Base-by-base conservation (phyloP, 371 early-diverging fungal species). In the Saksenaea vasiformis region DNA sequence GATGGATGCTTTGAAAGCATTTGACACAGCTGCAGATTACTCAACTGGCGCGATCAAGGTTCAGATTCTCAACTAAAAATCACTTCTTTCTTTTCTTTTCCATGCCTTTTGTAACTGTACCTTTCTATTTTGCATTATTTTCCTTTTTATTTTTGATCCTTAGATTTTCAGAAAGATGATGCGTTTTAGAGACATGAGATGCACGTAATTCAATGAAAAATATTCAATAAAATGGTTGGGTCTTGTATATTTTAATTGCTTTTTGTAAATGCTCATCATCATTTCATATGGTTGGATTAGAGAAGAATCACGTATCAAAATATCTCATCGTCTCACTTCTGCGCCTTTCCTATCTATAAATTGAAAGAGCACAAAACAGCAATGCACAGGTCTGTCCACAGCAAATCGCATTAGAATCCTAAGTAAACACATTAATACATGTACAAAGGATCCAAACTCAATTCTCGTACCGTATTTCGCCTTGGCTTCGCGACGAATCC, bases 391-490 rank as follows among this genome's bases (percentile, higher is more conserved):
- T n/a, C n/a, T n/a, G n/a, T n/a, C n/a, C n/a, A n/a, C n/a, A n/a
- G n/a, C n/a, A n/a, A n/a, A n/a, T n/a, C 14, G 43, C 43, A 17
- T 41, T 41, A 41, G 14, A 41, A 41, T 3, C 43, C 43, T 41
- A 41, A 41, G 19, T 14, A 14, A 41, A 13, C 43, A 17, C 43
- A 41, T 41, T 41, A n/a, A 14, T 41, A 0, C 13, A 2, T n/a
- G 9, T 4, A 14, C 3, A 41, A 14, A 13, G 13, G 1, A 41
- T 38, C 43, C 13, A 41, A n/a, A 17, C 43, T 1, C 15, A n/a
- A n/a, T n/a, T n/a, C 39, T 58, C 66, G 59, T 73, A 64, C 93
- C 92, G 67, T 93, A 93, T 77, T 89, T 90, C 35, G 83, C 78
- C 35, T 84, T 80, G 3, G 91, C 85, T 65, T 89, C 90, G 55